phyloP scores from a whole-genome alignment of 2,329 filamentous ascomycete genomes.

The Trichoderma asperellum region DNA sequence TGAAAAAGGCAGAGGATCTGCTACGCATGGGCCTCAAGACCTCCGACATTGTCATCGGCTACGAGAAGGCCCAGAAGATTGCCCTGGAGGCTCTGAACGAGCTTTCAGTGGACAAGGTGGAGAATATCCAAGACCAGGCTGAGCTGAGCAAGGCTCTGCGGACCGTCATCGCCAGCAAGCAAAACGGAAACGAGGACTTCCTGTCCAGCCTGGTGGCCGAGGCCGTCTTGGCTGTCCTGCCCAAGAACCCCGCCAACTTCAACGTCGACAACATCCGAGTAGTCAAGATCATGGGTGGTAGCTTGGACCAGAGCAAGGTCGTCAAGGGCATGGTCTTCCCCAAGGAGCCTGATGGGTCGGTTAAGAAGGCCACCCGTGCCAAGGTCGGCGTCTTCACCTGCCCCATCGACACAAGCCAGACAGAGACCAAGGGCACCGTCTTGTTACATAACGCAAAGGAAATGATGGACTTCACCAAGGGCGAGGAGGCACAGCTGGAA shows the following conservation, averaged over 20 bases:
- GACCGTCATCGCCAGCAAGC: conserved; percentile 95
- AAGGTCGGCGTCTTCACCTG: conserved; percentile 98
- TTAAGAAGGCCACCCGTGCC: conserved; percentile 90
- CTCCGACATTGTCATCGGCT: conserved; percentile 94
- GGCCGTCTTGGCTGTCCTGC: conserved; percentile 81
- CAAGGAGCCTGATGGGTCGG: conserved; percentile 85
- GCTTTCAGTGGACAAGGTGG: conserved; percentile 86
- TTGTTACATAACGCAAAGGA: conserved; percentile 96
- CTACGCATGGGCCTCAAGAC: conserved; percentile 96
- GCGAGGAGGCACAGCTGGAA: conserved; percentile 92
- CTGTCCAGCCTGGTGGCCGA: conserved; percentile 87
- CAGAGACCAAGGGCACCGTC: conserved; percentile 98
- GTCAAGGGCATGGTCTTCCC: conserved; percentile 99
- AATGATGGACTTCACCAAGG: conserved; percentile 98
- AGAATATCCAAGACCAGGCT: conserved; percentile 76
- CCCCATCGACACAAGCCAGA: conserved; percentile 92
- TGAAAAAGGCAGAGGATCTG: conserved; percentile 96
- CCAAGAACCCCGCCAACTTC: conserved; percentile 94
- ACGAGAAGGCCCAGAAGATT: conserved; percentile 91
- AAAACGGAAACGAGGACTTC: conserved; percentile 89
- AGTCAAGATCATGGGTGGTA: conserved; percentile 99
- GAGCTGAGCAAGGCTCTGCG: conserved; percentile 94
- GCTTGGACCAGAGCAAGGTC: conserved; percentile 89
- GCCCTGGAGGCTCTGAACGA: conserved; percentile 85
- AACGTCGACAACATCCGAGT: conserved; percentile 99